These are phyloP conservation scores for Decorospora gaudefroyi DNA, from an alignment of 2,329 filamentous ascomycete genomes.

Conservation along the genomic window DNA sequence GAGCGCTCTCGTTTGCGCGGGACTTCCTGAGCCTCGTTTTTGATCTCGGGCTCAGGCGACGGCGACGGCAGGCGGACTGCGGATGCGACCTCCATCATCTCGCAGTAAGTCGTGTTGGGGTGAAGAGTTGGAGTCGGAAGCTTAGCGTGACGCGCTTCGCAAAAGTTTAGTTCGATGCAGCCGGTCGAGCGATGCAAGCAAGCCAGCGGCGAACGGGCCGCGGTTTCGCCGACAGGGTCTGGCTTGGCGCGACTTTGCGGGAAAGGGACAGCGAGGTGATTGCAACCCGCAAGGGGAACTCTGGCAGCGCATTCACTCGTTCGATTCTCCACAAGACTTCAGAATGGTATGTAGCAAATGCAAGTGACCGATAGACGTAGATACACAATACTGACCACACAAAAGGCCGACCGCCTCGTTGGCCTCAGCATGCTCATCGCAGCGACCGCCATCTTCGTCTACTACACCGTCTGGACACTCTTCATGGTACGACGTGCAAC, in stretches of 20 bases:
- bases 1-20: conserved; percentile 62
- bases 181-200: conserved; percentile 2
- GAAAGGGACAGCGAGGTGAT: conserved; percentile 25
- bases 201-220: conserved; percentile 22
- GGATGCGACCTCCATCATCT: conserved; percentile 45
- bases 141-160: conserved; percentile 18
- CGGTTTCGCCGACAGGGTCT: conserved; percentile 22
- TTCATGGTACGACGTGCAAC: conserved; percentile 79
- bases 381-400: conserved; percentile 8
- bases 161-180: conserved; percentile 35
- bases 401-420: conserved; percentile 85
- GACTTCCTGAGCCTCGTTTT: conserved; percentile 51
- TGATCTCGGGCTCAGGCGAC: conserved; percentile 50
- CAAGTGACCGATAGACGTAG: neutral
- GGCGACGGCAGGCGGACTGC: conserved; percentile 65
- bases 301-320: conserved; percentile 22
- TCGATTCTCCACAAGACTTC: conserved; percentile 20
- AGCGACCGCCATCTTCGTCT: conserved; percentile 75
- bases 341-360: conserved; percentile 33
- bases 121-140: conserved; percentile 4
- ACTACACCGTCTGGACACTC: conserved; percentile 98
- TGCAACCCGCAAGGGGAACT: conserved; percentile 14
- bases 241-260: conserved; percentile 18
- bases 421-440: conserved; percentile 76
- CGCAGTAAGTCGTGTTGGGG: conserved; percentile 5